Conservation (phyloP, 805 yeast genomes). For the Citeromyces matritensis region DNA sequence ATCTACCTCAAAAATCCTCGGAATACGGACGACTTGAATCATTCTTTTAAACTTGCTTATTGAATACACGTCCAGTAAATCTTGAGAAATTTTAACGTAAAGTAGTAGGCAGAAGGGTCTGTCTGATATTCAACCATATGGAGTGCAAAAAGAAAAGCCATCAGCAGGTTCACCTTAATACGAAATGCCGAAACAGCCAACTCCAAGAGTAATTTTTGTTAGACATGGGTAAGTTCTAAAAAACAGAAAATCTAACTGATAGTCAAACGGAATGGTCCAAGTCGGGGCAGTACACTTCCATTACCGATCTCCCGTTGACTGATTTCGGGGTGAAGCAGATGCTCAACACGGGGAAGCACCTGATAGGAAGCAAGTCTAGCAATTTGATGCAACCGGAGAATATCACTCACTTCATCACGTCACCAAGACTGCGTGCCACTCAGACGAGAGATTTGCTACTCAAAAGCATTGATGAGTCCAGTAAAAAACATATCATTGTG, state of each 20-base stretch:
- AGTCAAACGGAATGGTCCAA: conserved; percentile 92
- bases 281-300: conserved; percentile 82
- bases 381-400: conserved; percentile 47
- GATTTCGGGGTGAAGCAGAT: conserved; percentile 67
- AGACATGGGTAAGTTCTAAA: conserved; percentile 43
- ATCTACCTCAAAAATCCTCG: too few relatives aligned
- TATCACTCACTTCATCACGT: conserved; percentile 52
- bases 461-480: conserved; percentile 26
- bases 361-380: conserved; percentile 40
- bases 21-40: too few relatives aligned
- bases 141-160: neutral
- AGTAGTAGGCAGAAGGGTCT: too few relatives aligned
- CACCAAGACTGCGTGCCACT: conserved; percentile 73
- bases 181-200: conserved; percentile 15
- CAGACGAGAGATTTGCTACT: conserved; percentile 58
- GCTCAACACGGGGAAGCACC: conserved; percentile 51
- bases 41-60: too few relatives aligned
- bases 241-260: neutral
- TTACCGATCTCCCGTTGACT: conserved; percentile 72
- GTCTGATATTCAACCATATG: too few relatives aligned
- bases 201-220: conserved; percentile 57
- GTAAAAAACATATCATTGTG: conserved; percentile 24
- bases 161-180: neutral
- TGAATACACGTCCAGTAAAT: too few relatives aligned
- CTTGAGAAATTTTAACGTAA: too few relatives aligned